Conservation (phyloP, 2,329 filamentous ascomycete species). For the Arthrobotrys megalospora region DNA sequence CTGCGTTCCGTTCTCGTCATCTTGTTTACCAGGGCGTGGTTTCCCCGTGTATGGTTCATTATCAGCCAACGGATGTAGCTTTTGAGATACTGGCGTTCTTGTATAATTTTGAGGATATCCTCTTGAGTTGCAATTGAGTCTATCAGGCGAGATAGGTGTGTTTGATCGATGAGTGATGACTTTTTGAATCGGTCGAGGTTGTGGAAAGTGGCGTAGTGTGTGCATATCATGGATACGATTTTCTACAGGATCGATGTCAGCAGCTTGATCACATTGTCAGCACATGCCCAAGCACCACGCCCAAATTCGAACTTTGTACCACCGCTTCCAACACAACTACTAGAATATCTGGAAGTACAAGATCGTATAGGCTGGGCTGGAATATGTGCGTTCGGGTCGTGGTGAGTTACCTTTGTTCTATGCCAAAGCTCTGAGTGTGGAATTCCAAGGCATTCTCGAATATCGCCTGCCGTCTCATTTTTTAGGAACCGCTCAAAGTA, state of each 20-base stretch:
- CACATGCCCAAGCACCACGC: constrained; percentile 8
- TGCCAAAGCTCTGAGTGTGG: constrained; percentile 56
- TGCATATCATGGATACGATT: constrained; percentile 58
- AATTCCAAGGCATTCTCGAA: constrained; percentile 50
- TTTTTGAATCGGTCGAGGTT: constrained; percentile 59
- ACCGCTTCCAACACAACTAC: constrained; percentile 18
- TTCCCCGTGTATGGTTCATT: constrained; percentile 59
- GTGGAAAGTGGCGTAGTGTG: constrained; percentile 48
- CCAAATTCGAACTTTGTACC: constrained; percentile 15
- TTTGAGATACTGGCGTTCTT: constrained; percentile 50
- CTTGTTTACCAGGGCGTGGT: constrained; percentile 57
- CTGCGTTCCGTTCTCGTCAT: constrained; percentile 49
- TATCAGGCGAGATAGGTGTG: constrained; percentile 50
- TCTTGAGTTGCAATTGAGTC: constrained; percentile 50
- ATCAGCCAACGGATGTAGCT: constrained; percentile 60
- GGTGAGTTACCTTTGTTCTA: constrained; percentile 49
- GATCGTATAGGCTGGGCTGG: not conserved
- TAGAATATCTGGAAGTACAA: not conserved
- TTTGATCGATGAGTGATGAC: constrained; percentile 54
- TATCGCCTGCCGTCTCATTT: constrained; percentile 57
- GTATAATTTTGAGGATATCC: constrained; percentile 51
- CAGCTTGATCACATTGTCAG: constrained; percentile 20
- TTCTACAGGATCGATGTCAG: constrained; percentile 36
- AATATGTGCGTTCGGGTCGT: not conserved
- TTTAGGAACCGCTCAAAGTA: constrained; percentile 60